A percentile compares a stretch with the other conserved stretches of the same genome.
Evolutionary conservation across 495 filamentous ascomycete genomes (phyloP).

Genomic region (Penicillium tannophilum): DNA sequence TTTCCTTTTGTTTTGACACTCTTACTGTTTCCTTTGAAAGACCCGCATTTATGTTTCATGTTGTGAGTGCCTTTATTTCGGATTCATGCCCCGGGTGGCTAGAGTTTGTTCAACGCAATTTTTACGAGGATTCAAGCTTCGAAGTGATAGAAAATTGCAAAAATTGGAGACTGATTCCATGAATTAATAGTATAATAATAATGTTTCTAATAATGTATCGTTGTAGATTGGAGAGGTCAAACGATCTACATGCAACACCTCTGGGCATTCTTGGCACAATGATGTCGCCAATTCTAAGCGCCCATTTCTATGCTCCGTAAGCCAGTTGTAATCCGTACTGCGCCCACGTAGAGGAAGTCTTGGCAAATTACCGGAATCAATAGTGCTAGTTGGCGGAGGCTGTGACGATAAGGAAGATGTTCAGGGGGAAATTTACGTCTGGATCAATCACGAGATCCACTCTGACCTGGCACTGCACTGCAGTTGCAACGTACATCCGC

Average conservation of each 20-base stretch:
- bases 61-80: too few relatives aligned
- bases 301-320: slow-evolving; percentile 19
- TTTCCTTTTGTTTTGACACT: too few relatives aligned
- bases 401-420: neutral
- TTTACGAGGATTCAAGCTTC: too few relatives aligned
- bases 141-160: too few relatives aligned
- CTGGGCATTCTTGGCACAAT: slow-evolving; percentile 24
- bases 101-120: too few relatives aligned
- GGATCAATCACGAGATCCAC: neutral
- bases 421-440: neutral
- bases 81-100: too few relatives aligned
- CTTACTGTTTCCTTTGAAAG: too few relatives aligned
- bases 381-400: neutral
- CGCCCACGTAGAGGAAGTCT: neutral
- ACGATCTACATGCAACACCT: neutral
- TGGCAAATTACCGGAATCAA: neutral
- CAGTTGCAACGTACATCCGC: neutral
- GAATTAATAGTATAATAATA: too few relatives aligned
- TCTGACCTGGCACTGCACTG: neutral
- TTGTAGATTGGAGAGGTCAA: too few relatives aligned
- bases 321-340: neutral
- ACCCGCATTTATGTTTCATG: too few relatives aligned
- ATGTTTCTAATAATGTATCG: too few relatives aligned
- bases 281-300: slow-evolving; percentile 5
- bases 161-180: too few relatives aligned